phyloP scores from a whole-genome alignment of 768 basidiomycete genomes.

The Boletus pseudopeckii region DNA sequence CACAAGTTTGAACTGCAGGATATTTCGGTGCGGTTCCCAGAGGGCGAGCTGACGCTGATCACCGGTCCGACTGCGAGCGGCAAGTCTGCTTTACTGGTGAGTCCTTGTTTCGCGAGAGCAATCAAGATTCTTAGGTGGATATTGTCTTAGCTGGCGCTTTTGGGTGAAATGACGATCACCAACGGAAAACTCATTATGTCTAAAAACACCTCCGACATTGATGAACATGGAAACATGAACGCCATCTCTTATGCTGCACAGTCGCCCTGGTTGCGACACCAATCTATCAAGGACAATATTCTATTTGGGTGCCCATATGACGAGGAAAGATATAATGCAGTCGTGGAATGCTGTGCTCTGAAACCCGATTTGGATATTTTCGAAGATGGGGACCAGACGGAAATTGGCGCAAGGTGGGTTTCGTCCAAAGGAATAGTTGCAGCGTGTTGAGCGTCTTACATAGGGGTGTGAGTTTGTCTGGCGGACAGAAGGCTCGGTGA shows the following conservation, averaged over 20 bases:
- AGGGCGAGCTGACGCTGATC: constrained; percentile 44
- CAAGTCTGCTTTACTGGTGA: constrained; percentile 45
- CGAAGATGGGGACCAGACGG: constrained; percentile 83
- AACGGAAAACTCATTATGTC: constrained; percentile 40
- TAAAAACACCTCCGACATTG: constrained; percentile 49
- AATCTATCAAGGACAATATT: constrained; percentile 79
- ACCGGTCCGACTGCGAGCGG: constrained; percentile 48
- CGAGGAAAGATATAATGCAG: constrained; percentile 68
- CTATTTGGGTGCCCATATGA: constrained; percentile 70
- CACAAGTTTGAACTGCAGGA: constrained; percentile 41
- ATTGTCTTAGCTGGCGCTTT: constrained; percentile 28
- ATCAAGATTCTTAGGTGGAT: background rate
- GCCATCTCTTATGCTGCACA: constrained; percentile 72
- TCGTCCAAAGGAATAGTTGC: background rate
- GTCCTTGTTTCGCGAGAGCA: constrained; percentile 1
- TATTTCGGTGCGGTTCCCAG: constrained; percentile 45
- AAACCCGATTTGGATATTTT: constrained; percentile 76
- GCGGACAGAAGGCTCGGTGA: constrained; percentile 79
- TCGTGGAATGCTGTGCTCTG: constrained; percentile 84
- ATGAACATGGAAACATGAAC: constrained; percentile 59
- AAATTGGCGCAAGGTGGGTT: constrained; percentile 67
- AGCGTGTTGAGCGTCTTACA: background rate
- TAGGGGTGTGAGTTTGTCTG: constrained; percentile 72
- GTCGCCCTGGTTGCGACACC: constrained; percentile 65
- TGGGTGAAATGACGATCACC: constrained; percentile 39